phyloP scores from a whole-genome alignment of 106 monocot genomes.

The Alisma plantagoaquatica region DNA sequence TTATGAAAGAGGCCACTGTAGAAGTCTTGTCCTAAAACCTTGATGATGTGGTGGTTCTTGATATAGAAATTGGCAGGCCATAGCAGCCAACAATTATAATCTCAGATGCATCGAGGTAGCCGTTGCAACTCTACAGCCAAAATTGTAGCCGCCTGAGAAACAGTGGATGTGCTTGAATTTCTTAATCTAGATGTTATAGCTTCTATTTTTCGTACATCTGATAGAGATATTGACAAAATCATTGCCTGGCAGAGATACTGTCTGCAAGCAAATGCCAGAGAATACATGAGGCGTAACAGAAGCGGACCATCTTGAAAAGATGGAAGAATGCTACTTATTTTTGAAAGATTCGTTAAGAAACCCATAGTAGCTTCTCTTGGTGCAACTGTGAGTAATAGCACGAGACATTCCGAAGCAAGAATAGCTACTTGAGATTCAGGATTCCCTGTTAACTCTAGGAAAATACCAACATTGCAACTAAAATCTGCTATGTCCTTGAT shows the following conservation, averaged over 20 bases:
- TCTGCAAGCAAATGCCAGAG: slow-evolving; percentile 62
- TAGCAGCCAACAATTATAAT: too few species aligned
- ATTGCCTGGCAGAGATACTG: slow-evolving; percentile 69
- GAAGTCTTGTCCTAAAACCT: too few species aligned
- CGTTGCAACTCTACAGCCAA: slow-evolving; percentile 64
- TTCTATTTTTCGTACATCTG: slow-evolving; percentile 54
- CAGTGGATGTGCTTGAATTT: slow-evolving; percentile 24
- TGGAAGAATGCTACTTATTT: slow-evolving; percentile 40
- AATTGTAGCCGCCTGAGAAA: slow-evolving; percentile 52
- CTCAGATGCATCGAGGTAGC: slow-evolving; percentile 33
- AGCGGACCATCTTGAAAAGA: slow-evolving; percentile 15
- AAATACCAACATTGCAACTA: slow-evolving; percentile 49
- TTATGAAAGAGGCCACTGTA: too few species aligned
- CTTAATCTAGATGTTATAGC: slow-evolving; percentile 38
- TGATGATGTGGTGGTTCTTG: too few species aligned
- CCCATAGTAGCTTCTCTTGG: slow-evolving; percentile 87
- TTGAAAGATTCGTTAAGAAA: slow-evolving; percentile 66
- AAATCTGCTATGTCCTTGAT: slow-evolving; percentile 81
- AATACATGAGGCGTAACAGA: slow-evolving; percentile 57
- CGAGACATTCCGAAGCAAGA: slow-evolving; percentile 81
- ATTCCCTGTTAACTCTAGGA: slow-evolving; percentile 55
- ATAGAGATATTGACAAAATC: slow-evolving; percentile 67
- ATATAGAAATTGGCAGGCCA: too few species aligned
- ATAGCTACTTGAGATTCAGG: slow-evolving; percentile 40
- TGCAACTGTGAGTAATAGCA: slow-evolving; percentile 62